Evolutionary conservation across 169 alveolate genomes (phyloP).

Genomic region (Cryptosporidium parvum): DNA sequence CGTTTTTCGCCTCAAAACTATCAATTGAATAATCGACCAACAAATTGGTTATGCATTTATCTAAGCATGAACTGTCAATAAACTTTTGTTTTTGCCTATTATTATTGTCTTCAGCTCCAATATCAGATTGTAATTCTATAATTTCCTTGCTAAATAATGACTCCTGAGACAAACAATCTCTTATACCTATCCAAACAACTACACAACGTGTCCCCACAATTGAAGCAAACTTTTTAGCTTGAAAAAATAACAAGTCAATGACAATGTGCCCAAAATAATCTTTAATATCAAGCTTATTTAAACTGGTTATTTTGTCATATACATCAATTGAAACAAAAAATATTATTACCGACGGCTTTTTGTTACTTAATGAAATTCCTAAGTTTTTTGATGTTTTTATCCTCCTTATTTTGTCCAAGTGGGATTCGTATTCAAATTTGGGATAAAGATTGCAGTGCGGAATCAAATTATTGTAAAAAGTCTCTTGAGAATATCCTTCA

Average conservation of each 20-base stretch:
- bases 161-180: conserved; percentile 72
- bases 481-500: not conserved
- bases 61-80: conserved; percentile 36
- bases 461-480: not conserved
- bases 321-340: conserved; percentile 52
- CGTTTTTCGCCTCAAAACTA: conserved; percentile 66
- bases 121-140: not conserved
- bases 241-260: conserved; percentile 41
- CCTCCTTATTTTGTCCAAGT: conserved; percentile 29
- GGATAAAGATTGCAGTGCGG: conserved; percentile 60
- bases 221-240: conserved; percentile 10
- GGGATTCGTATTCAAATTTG: conserved; percentile 45
- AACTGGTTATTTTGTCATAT: conserved; percentile 14
- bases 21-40: conserved; percentile 42
- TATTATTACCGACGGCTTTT: not conserved
- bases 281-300: not conserved
- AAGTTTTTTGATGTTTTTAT: not conserved
- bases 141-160: conserved; percentile 2
- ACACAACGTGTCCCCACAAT: conserved; percentile 26
- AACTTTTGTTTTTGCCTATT: not conserved
- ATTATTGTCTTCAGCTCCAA: not conserved
- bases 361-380: not conserved
- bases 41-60: conserved; percentile 36
- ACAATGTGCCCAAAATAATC: conserved; percentile 38
- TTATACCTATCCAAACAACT: conserved; percentile 68